phyloP scores from a whole-genome alignment of 371 early-diverging fungal species.

The Zopfochytrium polystomum region DNA sequence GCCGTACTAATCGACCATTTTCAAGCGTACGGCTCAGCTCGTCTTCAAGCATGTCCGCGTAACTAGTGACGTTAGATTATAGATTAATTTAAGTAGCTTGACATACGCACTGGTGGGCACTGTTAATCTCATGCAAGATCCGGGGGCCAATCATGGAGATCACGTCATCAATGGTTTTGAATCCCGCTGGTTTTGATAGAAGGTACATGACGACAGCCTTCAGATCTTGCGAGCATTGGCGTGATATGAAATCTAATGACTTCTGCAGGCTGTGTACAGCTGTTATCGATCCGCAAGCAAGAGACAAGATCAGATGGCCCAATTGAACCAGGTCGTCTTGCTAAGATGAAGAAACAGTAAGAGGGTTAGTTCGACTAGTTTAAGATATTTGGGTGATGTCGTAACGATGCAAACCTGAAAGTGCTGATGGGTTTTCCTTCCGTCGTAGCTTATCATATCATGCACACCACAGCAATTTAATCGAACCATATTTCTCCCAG shows the following conservation, averaged over 20 bases:
- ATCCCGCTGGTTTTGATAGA: constrained; percentile 68
- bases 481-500: constrained; percentile 79
- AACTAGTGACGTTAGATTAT: constrained; percentile 30
- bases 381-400: neutral
- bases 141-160: constrained; percentile 77
- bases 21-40: constrained; percentile 78
- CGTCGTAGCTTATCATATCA: constrained; percentile 78
- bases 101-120: constrained; percentile 58
- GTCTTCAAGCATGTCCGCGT: constrained; percentile 76
- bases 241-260: constrained; percentile 70
- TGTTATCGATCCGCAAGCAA: constrained; percentile 75
- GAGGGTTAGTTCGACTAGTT: neutral
- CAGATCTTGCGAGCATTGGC: constrained; percentile 72
- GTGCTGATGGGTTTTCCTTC: constrained; percentile 57
- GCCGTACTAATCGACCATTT: constrained; percentile 80
- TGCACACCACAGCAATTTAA: constrained; percentile 79
- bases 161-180: constrained; percentile 80
- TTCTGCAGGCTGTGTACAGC: constrained; percentile 66
- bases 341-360: constrained; percentile 35
- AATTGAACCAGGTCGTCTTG: constrained; percentile 86
- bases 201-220: constrained; percentile 79
- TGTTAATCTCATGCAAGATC: constrained; percentile 70
- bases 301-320: constrained; percentile 78
- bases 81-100: neutral
- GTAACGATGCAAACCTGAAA: constrained; percentile 51